Base-by-base conservation (phyloP, 2,329 filamentous ascomycete genomes). In the Colletotrichum euphorbiae region DNA sequence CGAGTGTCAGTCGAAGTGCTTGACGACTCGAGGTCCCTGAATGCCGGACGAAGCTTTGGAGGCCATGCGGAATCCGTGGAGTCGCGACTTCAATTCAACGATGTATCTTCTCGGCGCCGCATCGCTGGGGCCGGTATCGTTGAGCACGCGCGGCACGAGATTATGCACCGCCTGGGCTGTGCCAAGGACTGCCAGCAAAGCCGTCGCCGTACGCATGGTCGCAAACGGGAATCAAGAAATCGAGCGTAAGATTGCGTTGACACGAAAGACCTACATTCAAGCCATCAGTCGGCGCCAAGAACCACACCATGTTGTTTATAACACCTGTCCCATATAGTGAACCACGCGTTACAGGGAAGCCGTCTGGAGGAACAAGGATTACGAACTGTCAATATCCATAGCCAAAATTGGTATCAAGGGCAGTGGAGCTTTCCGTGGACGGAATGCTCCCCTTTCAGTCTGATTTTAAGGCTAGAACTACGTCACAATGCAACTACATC, bases 1-100 rank as follows among this genome's bases (percentile, higher is more conserved):
- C 21, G 65, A 65, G n/a, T n/a, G n/a, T n/a, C n/a, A n/a, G 28
- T 70, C 61, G 38, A 70, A 70, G 1, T 33, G 57, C 51, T 68
- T 70, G 9, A 70, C 42, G n/a, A 70, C 61, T 13, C 42, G 54
- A 45, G 68, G 46, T 6, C 63, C 67, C 6, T 38, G 45, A 2
- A 60, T 1, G 2, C 42, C 52, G 19, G 24, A 28, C 0, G 45
- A 36, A 13, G 43, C 40, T 21, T 21, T 58, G 13, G 61, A 55
- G 12, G 55, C 62, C 33, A 65, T 36, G 13, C 43, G 43, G 12
- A 43, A 33, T 8, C 42, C 52, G n/a, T 64, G 61, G 12, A 11
- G 17, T 6, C 61, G 61, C 5, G 61, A 64, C 8, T 52, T 65
- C 9, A 69, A 59, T 51, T 70, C 69, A 36, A 70, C 60, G 15